Evolutionary conservation across 176 grass and related monocot species (phyloP), one percentile per base, ranked within the genome.

Genomic region (Echinochloa phyllopogon): DNA sequence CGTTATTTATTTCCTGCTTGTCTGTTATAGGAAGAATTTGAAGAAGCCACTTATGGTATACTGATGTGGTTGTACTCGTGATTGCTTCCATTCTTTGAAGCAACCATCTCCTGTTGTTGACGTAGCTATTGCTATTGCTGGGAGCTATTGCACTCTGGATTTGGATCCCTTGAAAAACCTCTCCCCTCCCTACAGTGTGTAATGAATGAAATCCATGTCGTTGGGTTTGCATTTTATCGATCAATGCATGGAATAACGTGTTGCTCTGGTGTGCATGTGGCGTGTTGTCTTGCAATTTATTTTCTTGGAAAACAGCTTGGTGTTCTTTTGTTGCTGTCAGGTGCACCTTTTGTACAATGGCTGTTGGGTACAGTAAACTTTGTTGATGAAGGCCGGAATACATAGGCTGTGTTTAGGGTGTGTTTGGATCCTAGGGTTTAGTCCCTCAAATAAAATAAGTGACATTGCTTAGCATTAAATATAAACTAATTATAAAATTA

Each of bases 61-160:
- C 81, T 78, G 81, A 76, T 86, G 69, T 92, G 87, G 75, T 80
- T 91, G 88, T 93, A 81, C 82, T 44, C 84, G 78, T 84, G 74
- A 85, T 92, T 81, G 83, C 80, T 93, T 93, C 77, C 86, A 79
- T 95, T 95, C 83, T 93, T 95, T 86, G 90, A 89, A 88, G 88
- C 82, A 89, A 87, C 72, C 86, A 93, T 87, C 90, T 60, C 88
- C 88, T 90, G 77, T 82, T 79, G 80, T 88, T 88, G 76, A 82
- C 86, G 83, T 89, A 88, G 87, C 83, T 88, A 74, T 86, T 85
- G 90, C 86, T 77, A 85, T 88, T 88, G 75, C 77, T 75, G 80
- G 80, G 87, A 86, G 76, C 87, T 85, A 71, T 63, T 90, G 84
- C 83, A 87, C 61, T 65, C 60, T 91, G 61, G 69, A 92, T 86